These are phyloP conservation scores for Sapria himalayana DNA, from an alignment of 345 rosid species.

Conservation along the genomic window DNA sequence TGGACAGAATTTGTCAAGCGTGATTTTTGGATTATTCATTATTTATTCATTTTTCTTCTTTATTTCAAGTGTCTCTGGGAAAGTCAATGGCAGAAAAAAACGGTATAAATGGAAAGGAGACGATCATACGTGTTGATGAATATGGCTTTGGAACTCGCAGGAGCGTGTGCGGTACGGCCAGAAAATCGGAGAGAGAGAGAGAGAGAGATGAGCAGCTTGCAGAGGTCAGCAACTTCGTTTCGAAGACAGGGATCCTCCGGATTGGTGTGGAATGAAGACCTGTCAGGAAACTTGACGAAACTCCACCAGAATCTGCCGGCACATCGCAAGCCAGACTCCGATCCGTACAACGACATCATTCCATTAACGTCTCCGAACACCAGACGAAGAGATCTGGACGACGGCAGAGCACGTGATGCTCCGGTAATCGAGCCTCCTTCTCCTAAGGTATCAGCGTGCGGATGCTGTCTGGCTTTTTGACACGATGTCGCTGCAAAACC, in stretches of 20 bases:
- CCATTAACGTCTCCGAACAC: conserved; percentile 14
- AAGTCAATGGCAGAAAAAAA: too few relatives aligned
- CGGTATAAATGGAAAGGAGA: too few relatives aligned
- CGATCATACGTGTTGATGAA: too few relatives aligned
- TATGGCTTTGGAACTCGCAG: too few relatives aligned
- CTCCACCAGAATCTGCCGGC: conserved; percentile 7
- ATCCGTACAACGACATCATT: conserved; percentile 17
- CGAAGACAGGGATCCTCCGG: conserved; percentile 94
- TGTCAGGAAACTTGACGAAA: conserved; percentile 33
- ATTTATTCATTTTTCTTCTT: too few relatives aligned
- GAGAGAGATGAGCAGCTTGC: conserved; percentile 54
- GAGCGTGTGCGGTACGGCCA: too few relatives aligned
- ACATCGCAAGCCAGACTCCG: conserved; percentile 5
- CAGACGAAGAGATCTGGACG: conserved; percentile 65
- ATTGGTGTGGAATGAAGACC: conserved; percentile 60
- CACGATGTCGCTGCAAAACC: too few relatives aligned
- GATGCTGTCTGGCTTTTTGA: conserved; percentile 45
- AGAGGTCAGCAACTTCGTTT: conserved; percentile 73
- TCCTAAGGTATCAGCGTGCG: conserved; percentile 67
- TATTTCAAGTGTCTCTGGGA: too few relatives aligned
- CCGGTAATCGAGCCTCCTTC: conserved; percentile 88
- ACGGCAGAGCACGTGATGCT: conserved; percentile 53
- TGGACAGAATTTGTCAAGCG: too few relatives aligned
- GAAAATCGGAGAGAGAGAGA: background rate
- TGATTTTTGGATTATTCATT: too few relatives aligned